These are phyloP conservation scores for Taxawa tesnikishii DNA, from an alignment of 2,329 filamentous ascomycete species.

Conservation along the genomic window DNA sequence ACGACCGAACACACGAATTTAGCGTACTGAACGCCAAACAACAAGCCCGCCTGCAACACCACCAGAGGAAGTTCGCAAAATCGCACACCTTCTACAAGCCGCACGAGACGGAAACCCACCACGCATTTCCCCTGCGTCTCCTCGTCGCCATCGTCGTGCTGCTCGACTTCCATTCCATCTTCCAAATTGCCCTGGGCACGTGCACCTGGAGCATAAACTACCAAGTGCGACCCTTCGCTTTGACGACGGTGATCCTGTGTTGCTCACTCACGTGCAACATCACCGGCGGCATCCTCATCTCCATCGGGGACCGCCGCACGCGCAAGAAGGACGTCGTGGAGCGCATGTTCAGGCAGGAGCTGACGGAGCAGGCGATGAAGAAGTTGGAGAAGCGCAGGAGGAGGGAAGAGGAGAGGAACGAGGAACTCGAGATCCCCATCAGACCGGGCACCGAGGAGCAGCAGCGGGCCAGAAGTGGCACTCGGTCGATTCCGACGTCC, in stretches of 20 bases:
- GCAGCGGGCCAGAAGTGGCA: no score
- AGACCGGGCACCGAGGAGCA: no score
- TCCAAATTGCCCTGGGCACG: slow-evolving; percentile 69
- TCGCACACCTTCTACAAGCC: slow-evolving; percentile 85
- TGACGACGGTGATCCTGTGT: slow-evolving; percentile 72
- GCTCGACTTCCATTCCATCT: slow-evolving; percentile 64
- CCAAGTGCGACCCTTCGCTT: slow-evolving; percentile 52
- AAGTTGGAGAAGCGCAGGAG: slow-evolving; percentile 33
- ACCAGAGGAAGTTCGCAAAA: slow-evolving; percentile 67
- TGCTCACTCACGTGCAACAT: slow-evolving; percentile 70
- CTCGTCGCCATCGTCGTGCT: slow-evolving; percentile 69
- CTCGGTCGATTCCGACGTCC: no score
- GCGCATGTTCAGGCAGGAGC: slow-evolving; percentile 60
- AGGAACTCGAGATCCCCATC: no score
- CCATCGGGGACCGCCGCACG: slow-evolving; percentile 61
- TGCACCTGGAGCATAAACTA: slow-evolving; percentile 71
- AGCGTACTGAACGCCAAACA: slow-evolving; percentile 54
- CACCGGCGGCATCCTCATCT: slow-evolving; percentile 63
- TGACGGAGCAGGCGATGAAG: slow-evolving; percentile 55
- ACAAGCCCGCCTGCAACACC: slow-evolving; percentile 58
- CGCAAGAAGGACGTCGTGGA: slow-evolving; percentile 79
- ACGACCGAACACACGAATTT: slow-evolving; percentile 41
- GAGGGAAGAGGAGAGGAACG: slow-evolving; percentile 6
- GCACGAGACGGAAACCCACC: slow-evolving; percentile 71
- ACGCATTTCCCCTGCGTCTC: slow-evolving; percentile 62